These are phyloP conservation scores for Metarhizium album DNA, from an alignment of 2,329 filamentous ascomycete genomes.

Conservation along the genomic window DNA sequence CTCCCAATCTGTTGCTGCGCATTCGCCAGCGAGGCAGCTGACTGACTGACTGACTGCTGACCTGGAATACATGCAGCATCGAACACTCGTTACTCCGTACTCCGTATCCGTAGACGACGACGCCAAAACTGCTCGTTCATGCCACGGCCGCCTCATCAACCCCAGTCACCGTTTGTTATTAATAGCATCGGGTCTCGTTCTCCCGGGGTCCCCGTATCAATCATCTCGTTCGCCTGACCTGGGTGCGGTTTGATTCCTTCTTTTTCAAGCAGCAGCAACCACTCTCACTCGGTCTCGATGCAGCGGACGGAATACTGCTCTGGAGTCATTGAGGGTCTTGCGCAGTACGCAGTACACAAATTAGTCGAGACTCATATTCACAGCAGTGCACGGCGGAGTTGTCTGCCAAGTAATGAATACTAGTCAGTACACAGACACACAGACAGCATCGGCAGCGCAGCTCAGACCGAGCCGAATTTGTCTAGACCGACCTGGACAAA, in stretches of 20 bases:
- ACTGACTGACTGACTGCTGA: too few species aligned
- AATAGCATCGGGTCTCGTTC: background rate
- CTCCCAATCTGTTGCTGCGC: background rate
- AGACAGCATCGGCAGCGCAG: background rate
- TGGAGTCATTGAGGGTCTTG: background rate
- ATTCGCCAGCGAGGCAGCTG: background rate
- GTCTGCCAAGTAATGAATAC: background rate
- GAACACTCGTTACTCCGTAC: too few species aligned
- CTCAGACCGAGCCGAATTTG: background rate
- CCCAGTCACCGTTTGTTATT: background rate
- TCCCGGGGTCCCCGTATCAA: background rate
- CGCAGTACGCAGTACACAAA: background rate
- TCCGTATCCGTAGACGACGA: background rate
- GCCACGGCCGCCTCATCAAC: background rate
- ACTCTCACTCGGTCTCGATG: background rate
- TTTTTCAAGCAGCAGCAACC: background rate
- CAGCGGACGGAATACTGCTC: background rate
- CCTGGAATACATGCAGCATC: background rate
- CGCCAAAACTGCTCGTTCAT: background rate
- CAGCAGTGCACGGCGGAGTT: background rate
- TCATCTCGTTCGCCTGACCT: background rate
- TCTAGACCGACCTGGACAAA: background rate
- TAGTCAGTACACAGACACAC: background rate
- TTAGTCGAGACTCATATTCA: background rate
- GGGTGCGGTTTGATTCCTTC: background rate